Base-by-base conservation (phyloP, 495 filamentous ascomycete genomes). In the Aspergillus saccharolyticus region DNA sequence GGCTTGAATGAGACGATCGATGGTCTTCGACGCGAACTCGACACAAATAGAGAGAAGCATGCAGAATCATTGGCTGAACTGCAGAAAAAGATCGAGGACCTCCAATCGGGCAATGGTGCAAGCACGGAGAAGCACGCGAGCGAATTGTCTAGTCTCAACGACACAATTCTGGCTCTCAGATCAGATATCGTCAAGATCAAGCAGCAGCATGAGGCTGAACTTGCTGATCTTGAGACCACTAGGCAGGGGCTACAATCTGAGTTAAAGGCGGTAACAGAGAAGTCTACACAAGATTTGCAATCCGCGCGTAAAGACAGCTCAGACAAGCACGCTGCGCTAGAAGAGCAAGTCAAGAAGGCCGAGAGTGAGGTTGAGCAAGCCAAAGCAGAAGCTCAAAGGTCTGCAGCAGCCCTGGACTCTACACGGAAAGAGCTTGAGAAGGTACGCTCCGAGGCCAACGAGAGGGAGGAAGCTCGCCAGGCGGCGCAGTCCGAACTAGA, bases 401-500 rank as follows among this genome's bases (percentile, higher is more conserved):
- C 54, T 19, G 49, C 33, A 1, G 58, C 66, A 28, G 72, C 71
- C 1, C 54, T 64, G 42, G 56, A 67, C 33, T 59, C 70, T 54
- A 58, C 48, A 28, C 61, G 47, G 43, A 55, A 54, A 52, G 56
- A 61, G 14, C 59, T 66, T 3, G 58, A 66, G 49, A 60, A 61
- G 57, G 58, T 51, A 42, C 18, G 55, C 43, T n/a, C 33, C 2
- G 55, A 65, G 33, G 50, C 46, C 30, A 57, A 56, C 54, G 70
- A 80, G 56, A 87, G 84, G 63, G 87, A 90, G 64, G 82, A 85
- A 61, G 82, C 87, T 59, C 81, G 81, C 47, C 75, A 81, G 54
- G 72, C 82, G 19, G 79, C 79, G 20, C 89, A 93, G 64, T 72
- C 76, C 16, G 90, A 94, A 66, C 72, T 92, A 28, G 90, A 96